phyloP scores from a whole-genome alignment of 2,329 filamentous ascomycete species.

The Aschersonia sp. region DNA sequence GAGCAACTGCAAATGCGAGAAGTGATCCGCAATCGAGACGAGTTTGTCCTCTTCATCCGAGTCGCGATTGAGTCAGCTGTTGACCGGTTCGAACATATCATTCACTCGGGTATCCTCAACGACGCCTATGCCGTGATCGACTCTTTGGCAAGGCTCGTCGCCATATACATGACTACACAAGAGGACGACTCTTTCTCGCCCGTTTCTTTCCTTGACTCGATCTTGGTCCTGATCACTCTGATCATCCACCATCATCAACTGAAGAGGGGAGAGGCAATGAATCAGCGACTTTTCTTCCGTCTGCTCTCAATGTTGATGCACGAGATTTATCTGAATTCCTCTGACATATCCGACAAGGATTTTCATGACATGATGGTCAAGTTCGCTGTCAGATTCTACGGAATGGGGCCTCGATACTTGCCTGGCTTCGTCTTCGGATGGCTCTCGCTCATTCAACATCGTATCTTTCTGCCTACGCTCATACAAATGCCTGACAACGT shows the following conservation, averaged over 20 bases:
- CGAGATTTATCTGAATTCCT: constrained; percentile 47
- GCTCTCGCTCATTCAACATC: constrained; percentile 70
- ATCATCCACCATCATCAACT: constrained; percentile 77
- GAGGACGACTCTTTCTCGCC: constrained; percentile 50
- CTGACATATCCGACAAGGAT: constrained; percentile 45
- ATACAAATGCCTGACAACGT: constrained; percentile 51
- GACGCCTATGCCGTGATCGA: constrained; percentile 54
- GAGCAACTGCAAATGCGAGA: constrained; percentile 66
- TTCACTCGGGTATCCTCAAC: constrained; percentile 42
- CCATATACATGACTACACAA: constrained; percentile 61
- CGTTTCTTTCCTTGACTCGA: constrained; percentile 59
- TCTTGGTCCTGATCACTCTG: constrained; percentile 64
- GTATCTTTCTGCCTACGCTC: constrained; percentile 68
- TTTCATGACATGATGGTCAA: constrained; percentile 56
- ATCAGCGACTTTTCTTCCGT: constrained; percentile 81
- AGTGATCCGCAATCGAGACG: constrained; percentile 59
- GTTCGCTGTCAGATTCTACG: constrained; percentile 56
- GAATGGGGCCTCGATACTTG: constrained; percentile 62
- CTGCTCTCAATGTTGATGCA: constrained; percentile 74
- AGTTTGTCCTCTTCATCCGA: constrained; percentile 67
- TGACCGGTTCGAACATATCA: constrained; percentile 59
- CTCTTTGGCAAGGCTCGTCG: constrained; percentile 67
- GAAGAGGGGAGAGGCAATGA: constrained; percentile 67
- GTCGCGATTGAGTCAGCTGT: constrained; percentile 69
- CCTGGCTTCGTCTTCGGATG: constrained; percentile 78